Evolutionary conservation across 1,284 basidiomycete genomes (phyloP), one percentile per base, ranked within the genome.

Genomic region (Filobasidium uniguttulatum): DNA sequence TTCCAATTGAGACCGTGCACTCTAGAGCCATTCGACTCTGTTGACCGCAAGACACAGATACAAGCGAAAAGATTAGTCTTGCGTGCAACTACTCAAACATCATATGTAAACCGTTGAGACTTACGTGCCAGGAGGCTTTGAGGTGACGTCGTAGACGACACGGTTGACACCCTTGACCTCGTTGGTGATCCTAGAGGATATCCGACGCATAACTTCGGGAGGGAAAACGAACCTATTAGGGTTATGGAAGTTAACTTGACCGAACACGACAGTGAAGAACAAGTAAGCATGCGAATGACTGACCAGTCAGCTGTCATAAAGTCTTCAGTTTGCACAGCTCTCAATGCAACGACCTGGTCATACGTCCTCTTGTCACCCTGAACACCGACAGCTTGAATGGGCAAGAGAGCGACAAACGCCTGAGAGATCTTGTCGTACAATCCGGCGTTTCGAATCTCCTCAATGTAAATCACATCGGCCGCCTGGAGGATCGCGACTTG

Each of bases 291-390:
- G n/a, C n/a, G n/a, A 15, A 9, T 19, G 15, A 55, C 58, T 49
- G 50, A 87, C 88, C 90, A 94, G 68, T 94, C 89, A 29, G 90
- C 90, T 8, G 90, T 94, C 90, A 94, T 96, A 64, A 94, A 94
- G 69, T 94, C 90, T 66, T 94, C 88, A 14, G 86, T 82, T 62
- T 85, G 82, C 15, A 96, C 90, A 22, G 90, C 90, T 51, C 90
- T 79, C 46, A 96, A 73, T 1, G 85, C 85, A 54, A 93, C 85
- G 43, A 91, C 86, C 75, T 97, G 93, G 63, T 98, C 91, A 63
- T 98, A 98, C 12, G 94, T 99, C 65, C 94, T 77, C 63, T 81
- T 80, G 70, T 98, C 94, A 35, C 94, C 94, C 80, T 94, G 91
- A 19, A 98, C 94, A 56, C 94, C 93, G 37, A 98, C 94, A 3